These are phyloP conservation scores for Gremmenia infestans DNA, from an alignment of 2,329 filamentous ascomycete species.

Conservation along the genomic window DNA sequence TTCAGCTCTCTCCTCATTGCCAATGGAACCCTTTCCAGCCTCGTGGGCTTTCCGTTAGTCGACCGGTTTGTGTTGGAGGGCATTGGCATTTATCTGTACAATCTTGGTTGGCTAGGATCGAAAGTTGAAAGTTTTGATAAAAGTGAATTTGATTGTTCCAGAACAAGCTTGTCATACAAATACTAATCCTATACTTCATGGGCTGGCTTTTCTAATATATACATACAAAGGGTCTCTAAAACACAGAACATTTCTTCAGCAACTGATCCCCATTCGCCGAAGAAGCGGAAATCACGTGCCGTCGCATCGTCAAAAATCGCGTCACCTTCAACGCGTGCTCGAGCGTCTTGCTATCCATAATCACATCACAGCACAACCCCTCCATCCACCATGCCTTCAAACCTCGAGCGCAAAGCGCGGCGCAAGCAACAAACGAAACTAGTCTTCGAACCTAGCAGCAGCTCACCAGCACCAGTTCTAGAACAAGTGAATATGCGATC, in stretches of 20 bases:
- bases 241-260: too few relatives aligned
- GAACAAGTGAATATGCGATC: constrained; percentile 5
- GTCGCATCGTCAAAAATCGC: too few relatives aligned
- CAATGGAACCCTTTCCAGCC: constrained; percentile 1
- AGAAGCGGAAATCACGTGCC: too few relatives aligned
- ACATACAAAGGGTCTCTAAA: too few relatives aligned
- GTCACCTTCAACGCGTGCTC: too few relatives aligned
- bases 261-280: too few relatives aligned
- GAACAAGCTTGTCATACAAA: too few relatives aligned
- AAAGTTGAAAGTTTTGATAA: too few relatives aligned
- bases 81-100: constrained; percentile 5
- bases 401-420: constrained; percentile 20
- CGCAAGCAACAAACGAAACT: constrained; percentile 27
- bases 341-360: too few relatives aligned
- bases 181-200: too few relatives aligned
- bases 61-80: constrained; percentile 7
- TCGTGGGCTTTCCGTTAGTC: neutral
- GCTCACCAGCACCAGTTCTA: constrained; percentile 5
- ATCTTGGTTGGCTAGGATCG: constrained; percentile 2
- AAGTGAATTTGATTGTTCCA: too few relatives aligned
- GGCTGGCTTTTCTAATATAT: too few relatives aligned
- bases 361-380: neutral
- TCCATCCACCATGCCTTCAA: constrained; percentile 16
- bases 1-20: constrained; percentile 2
- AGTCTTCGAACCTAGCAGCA: constrained; percentile 10